Evolutionary conservation across 2,329 filamentous ascomycete genomes (phyloP).

Genomic region (Fusarium tuaranense): DNA sequence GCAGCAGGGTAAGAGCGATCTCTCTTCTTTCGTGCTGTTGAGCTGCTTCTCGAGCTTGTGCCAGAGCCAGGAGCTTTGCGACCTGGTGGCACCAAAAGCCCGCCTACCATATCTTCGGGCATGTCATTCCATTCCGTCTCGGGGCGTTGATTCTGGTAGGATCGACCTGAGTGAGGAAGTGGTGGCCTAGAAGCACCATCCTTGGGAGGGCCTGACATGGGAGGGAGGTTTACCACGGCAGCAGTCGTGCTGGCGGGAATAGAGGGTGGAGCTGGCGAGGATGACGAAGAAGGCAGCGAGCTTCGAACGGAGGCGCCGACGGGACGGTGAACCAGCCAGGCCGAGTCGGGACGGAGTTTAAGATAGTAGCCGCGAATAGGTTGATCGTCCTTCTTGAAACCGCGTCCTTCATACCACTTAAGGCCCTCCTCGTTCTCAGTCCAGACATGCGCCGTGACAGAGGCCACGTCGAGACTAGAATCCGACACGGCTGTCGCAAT

Average conservation of each 20-base stretch:
- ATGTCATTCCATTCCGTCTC: constrained; percentile 76
- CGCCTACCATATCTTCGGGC: constrained; percentile 67
- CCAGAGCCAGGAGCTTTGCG: constrained; percentile 50
- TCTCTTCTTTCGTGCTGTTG: constrained; percentile 65
- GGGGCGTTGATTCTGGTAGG: constrained; percentile 70
- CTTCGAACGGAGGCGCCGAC: constrained; percentile 47
- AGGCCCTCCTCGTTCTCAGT: constrained; percentile 73
- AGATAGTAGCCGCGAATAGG: constrained; percentile 71
- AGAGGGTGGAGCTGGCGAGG: constrained; percentile 23
- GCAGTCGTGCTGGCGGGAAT: constrained; percentile 46
- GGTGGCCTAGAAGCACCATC: constrained; percentile 38
- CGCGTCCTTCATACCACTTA: constrained; percentile 70
- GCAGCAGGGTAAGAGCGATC: constrained; percentile 72
- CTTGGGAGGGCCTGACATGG: constrained; percentile 40
- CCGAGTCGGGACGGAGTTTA: constrained; percentile 70
- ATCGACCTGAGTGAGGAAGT: constrained; percentile 52
- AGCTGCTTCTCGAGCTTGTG: constrained; percentile 68
- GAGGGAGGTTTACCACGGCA: constrained; percentile 48
- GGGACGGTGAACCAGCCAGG: constrained; percentile 67
- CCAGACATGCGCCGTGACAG: constrained; percentile 76
- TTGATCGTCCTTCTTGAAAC: constrained; percentile 63
- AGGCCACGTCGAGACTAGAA: constrained; percentile 52
- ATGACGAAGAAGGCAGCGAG: constrained; percentile 36
- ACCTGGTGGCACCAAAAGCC: constrained; percentile 46
- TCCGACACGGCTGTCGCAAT: constrained; percentile 53